A percentile compares a stretch with the other conserved stretches of the same genome.
These are phyloP conservation scores for Cornus kousa DNA, from an alignment of 148 eudicot genomes.

Conservation along the genomic window DNA sequence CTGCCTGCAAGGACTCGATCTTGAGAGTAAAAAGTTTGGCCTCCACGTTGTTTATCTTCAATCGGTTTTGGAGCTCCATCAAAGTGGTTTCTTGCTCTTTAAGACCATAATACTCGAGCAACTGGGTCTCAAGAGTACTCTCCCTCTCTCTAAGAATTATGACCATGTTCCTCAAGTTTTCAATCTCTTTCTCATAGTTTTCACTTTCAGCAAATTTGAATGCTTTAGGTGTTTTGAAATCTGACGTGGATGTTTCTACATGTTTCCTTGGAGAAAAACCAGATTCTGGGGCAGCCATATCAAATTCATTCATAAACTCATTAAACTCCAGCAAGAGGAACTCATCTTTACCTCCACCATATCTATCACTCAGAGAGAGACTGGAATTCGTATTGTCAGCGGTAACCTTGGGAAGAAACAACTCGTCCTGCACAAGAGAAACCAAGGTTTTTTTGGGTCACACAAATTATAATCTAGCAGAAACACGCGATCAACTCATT, in stretches of 20 bases:
- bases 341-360: conserved; percentile 37
- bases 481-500: background rate
- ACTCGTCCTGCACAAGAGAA: conserved; percentile 39
- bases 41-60: conserved; percentile 53
- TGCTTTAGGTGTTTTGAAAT: conserved; percentile 21
- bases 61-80: conserved; percentile 60
- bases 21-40: conserved; percentile 51
- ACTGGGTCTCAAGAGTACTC: conserved; percentile 46
- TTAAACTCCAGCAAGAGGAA: conserved; percentile 50
- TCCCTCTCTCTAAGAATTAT: conserved; percentile 54
- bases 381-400: conserved; percentile 17
- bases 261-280: conserved; percentile 18
- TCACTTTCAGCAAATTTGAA: conserved; percentile 21
- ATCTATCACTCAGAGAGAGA: conserved; percentile 29
- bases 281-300: conserved; percentile 7
- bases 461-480: background rate
- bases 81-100: conserved; percentile 62
- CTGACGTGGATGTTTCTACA: conserved; percentile 10
- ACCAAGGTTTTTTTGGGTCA: background rate
- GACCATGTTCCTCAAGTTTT: conserved; percentile 37
- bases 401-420: conserved; percentile 21
- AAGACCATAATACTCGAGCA: conserved; percentile 74
- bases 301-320: conserved; percentile 41
- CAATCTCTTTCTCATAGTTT: conserved; percentile 47
- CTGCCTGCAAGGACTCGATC: conserved; percentile 55